Evolutionary conservation across 768 basidiomycete genomes (phyloP).

Genomic region (Termitomyces sp.): DNA sequence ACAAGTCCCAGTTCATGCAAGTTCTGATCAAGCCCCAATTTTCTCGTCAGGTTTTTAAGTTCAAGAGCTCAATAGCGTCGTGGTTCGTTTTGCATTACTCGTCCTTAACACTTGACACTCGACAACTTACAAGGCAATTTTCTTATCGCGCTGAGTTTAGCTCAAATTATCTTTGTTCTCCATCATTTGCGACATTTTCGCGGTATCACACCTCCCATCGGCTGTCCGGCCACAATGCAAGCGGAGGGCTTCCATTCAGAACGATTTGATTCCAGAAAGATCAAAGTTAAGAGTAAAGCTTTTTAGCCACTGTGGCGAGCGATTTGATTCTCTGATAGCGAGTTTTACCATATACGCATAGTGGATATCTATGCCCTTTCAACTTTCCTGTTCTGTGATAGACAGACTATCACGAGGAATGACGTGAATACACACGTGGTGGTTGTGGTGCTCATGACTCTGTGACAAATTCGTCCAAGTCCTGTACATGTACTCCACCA

Average conservation of each 20-base stretch:
- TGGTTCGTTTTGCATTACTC: neutral
- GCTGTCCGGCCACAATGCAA: neutral
- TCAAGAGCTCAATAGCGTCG: neutral
- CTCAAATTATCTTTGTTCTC: neutral
- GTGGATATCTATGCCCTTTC: neutral
- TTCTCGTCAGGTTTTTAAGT: neutral
- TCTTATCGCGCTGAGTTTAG: neutral
- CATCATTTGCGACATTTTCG: neutral
- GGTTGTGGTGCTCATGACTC: neutral
- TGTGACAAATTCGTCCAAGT: no score
- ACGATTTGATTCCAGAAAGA: neutral
- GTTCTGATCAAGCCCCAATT: neutral
- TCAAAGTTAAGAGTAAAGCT: slow-evolving; percentile 5
- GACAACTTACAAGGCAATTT: neutral
- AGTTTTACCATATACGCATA: neutral
- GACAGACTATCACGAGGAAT: neutral
- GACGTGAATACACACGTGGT: neutral
- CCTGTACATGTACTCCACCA: neutral
- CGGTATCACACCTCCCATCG: neutral
- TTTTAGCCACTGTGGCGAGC: slow-evolving; percentile 3
- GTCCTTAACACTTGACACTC: neutral
- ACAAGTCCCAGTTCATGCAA: neutral
- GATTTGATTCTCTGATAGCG: slow-evolving; percentile 4
- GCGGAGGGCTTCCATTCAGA: neutral
- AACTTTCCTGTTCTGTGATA: neutral